Conservation (phyloP, 768 basidiomycete genomes). For the Collybia nuda region DNA sequence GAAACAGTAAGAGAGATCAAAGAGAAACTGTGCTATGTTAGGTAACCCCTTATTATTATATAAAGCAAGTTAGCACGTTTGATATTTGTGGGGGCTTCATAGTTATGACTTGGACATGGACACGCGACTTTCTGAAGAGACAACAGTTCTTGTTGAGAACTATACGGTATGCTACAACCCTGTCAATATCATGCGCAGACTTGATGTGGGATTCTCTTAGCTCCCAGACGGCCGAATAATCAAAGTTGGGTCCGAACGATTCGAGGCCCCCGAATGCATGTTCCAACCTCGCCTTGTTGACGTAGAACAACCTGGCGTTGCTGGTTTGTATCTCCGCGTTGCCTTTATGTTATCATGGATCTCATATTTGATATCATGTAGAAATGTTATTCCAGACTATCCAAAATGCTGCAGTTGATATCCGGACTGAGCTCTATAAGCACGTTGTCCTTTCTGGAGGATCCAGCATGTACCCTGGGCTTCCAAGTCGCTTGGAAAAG, state of each 20-base stretch:
- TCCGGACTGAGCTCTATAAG: conserved; percentile 91
- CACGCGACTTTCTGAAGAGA: conserved; percentile 91
- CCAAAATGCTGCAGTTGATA: conserved; percentile 86
- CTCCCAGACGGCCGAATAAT: conserved; percentile 94
- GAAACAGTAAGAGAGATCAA: conserved; percentile 99
- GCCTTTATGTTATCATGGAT: not conserved
- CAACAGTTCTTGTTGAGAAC: conserved; percentile 92
- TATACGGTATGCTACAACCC: conserved; percentile 71
- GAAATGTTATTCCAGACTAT: conserved; percentile 98
- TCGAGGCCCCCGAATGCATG: conserved; percentile 99
- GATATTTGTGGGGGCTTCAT: not conserved
- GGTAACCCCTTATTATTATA: conserved; percentile 40
- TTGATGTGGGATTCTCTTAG: conserved; percentile 34
- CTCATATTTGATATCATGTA: conserved; percentile 19
- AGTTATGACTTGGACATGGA: conserved; percentile 98
- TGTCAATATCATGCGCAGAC: not conserved
- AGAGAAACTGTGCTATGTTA: conserved; percentile 98
- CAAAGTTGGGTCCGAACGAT: conserved; percentile 97
- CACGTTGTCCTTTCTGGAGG: conserved; percentile 98
- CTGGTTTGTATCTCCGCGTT: conserved; percentile 52
- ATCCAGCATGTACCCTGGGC: conserved; percentile 98
- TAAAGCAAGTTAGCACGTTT: too few species aligned
- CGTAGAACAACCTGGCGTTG: conserved; percentile 94
- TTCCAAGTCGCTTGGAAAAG: conserved; percentile 95
- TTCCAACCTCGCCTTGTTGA: conserved; percentile 99